Percentiles rank a stretch among this genome's conserved stretches.
phyloP scores from a whole-genome alignment of 495 filamentous ascomycete genomes.

The Daldinia concentrica region DNA sequence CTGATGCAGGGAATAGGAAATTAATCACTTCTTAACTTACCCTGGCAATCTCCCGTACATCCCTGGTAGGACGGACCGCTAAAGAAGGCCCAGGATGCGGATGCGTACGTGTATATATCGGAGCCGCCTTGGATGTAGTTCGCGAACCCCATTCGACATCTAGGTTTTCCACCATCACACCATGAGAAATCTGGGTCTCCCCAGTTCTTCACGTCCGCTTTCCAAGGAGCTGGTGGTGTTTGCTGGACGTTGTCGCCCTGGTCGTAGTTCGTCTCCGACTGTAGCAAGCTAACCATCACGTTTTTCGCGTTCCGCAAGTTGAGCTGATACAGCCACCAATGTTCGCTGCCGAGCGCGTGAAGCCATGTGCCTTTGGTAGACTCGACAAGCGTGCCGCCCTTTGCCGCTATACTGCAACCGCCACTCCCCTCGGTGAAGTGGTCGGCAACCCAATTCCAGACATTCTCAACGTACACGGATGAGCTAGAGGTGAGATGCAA shows the following conservation, averaged over 20 bases:
- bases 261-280: slow-evolving; percentile 91
- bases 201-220: slow-evolving; percentile 51
- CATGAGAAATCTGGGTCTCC: slow-evolving; percentile 67
- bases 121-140: slow-evolving; percentile 69
- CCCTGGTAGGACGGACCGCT: slow-evolving; percentile 53
- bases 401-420: slow-evolving; percentile 52
- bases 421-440: slow-evolving; percentile 72
- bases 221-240: slow-evolving; percentile 60
- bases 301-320: slow-evolving; percentile 75
- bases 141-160: slow-evolving; percentile 64
- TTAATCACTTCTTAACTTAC: slow-evolving; percentile 27
- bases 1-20: slow-evolving; percentile 10
- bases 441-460: slow-evolving; percentile 78
- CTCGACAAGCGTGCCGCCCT: slow-evolving; percentile 66
- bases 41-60: slow-evolving; percentile 51
- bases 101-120: slow-evolving; percentile 65
- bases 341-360: slow-evolving; percentile 76
- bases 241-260: slow-evolving; percentile 74
- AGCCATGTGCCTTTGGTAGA: slow-evolving; percentile 68
- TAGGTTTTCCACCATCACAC: slow-evolving; percentile 48
- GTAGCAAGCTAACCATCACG: slow-evolving; percentile 80
- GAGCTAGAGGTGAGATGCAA: slow-evolving; percentile 70
- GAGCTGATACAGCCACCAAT: slow-evolving; percentile 80
- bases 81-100: slow-evolving; percentile 78
- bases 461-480: slow-evolving; percentile 71